Evolutionary conservation across 31 red algal genomes (phyloP).

Genomic region (Asparagopsis taxiformis): DNA sequence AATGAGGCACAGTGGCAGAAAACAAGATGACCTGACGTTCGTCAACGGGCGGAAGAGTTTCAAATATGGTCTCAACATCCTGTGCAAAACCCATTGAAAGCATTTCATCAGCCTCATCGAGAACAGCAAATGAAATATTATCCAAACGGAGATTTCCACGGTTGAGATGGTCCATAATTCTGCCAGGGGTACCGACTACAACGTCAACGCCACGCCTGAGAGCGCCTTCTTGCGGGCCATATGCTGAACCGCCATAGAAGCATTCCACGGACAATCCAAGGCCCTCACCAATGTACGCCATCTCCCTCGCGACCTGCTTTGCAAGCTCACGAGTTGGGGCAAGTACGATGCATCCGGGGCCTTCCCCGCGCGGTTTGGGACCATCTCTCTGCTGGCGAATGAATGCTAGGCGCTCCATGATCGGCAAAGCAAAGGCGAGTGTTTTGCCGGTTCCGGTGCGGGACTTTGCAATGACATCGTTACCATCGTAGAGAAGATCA

Average conservation of each 20-base stretch:
- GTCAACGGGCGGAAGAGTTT: slow-evolving; percentile 83
- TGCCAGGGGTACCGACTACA: slow-evolving; percentile 88
- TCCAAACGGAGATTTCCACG: slow-evolving; percentile 73
- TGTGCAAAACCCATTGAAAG: slow-evolving; percentile 99
- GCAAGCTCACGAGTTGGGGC: slow-evolving; percentile 87
- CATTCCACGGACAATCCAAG: slow-evolving; percentile 58
- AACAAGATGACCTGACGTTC: slow-evolving; percentile 97
- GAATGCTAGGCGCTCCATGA: slow-evolving; percentile 77
- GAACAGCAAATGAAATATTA: slow-evolving; percentile 76
- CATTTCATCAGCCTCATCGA: slow-evolving; percentile 99
- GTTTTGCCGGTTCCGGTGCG: slow-evolving; percentile 99
- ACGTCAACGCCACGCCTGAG: slow-evolving; percentile 88
- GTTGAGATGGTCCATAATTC: slow-evolving; percentile 91
- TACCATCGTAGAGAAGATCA: slow-evolving; percentile 75
- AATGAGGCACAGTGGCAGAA: slow-evolving; percentile 97
- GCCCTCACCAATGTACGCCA: slow-evolving; percentile 32
- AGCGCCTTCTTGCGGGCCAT: slow-evolving; percentile 84
- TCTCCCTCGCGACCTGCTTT: slow-evolving; percentile 78
- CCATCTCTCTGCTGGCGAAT: slow-evolving; percentile 9
- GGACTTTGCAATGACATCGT: slow-evolving; percentile 88
- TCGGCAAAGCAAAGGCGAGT: slow-evolving; percentile 95
- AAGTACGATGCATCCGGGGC: slow-evolving; percentile 83
- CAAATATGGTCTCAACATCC: slow-evolving; percentile 79
- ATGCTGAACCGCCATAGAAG: slow-evolving; percentile 84
- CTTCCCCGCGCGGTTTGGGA: slow-evolving; percentile 3